Percentiles rank a stretch among this genome's conserved stretches.
phyloP scores from a whole-genome alignment of 768 basidiomycete genomes.

The Lactarius hengduanensis region DNA sequence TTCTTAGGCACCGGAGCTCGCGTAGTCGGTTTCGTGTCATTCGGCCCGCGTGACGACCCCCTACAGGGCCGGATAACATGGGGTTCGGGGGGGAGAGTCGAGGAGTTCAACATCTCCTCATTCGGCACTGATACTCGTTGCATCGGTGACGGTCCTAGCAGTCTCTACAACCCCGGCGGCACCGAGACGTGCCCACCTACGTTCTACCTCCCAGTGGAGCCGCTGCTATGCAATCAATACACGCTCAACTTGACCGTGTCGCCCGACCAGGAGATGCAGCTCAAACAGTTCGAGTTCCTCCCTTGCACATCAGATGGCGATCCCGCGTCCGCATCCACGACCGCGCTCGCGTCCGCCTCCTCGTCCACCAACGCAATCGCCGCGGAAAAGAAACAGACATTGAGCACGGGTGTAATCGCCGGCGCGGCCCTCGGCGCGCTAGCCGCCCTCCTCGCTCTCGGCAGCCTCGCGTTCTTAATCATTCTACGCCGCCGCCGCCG shows the following conservation, averaged over 20 bases:
- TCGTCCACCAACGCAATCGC: not conserved
- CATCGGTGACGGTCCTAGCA: no score
- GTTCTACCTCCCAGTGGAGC: not conserved
- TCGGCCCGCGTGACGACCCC: no score
- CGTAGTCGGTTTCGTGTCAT: not conserved
- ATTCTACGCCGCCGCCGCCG: not conserved
- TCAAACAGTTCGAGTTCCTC: not conserved
- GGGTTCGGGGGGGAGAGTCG: not conserved
- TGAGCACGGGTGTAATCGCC: not conserved
- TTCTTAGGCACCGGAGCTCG: not conserved
- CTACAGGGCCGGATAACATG: not conserved
- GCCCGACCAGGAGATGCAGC: not conserved
- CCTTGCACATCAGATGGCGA: not conserved
- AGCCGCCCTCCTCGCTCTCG: not conserved
- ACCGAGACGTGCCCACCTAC: not conserved
- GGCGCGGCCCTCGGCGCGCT: not conserved
- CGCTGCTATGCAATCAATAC: not conserved
- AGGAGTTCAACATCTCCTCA: no score
- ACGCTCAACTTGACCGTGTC: constrained; percentile 1
- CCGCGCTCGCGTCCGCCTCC: not conserved
- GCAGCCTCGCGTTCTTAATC: not conserved
- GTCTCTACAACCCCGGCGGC: no score
- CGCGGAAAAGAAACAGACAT: not conserved
- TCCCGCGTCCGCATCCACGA: not conserved
- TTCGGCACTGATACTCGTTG: no score